Percentiles rank a stretch among this genome's conserved stretches.
These are phyloP conservation scores for Heliocybe sulcata DNA, from an alignment of 1,284 basidiomycete species.

Conservation along the genomic window DNA sequence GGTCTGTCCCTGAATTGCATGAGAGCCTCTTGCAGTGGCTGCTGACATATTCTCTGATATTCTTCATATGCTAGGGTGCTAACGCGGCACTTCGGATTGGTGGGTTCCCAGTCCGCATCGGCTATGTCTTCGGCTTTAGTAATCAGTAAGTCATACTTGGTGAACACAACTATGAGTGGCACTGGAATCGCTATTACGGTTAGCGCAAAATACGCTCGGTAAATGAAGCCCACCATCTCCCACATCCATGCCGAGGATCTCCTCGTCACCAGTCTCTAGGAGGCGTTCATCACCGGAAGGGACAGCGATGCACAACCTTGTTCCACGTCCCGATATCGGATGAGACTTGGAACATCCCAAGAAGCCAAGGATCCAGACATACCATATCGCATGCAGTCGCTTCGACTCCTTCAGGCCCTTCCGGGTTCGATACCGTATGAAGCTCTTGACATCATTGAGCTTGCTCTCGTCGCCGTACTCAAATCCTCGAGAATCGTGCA, in stretches of 20 bases:
- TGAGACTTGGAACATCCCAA: too few species aligned
- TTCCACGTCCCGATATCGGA: too few species aligned
- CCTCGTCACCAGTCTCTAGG: background rate
- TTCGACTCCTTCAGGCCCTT: background rate
- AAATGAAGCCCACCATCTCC: background rate
- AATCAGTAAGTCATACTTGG: background rate
- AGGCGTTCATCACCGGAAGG: background rate
- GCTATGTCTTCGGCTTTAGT: background rate
- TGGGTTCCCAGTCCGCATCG: background rate
- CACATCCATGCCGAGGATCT: background rate
- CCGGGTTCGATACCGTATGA: background rate
- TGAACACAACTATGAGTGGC: background rate
- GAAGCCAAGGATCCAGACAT: too few species aligned
- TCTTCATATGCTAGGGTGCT: background rate
- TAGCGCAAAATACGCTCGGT: background rate
- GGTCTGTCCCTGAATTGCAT: background rate
- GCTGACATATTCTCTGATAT: background rate
- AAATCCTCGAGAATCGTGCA: background rate
- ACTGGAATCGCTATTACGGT: background rate
- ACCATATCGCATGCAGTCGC: background rate
- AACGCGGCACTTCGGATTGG: background rate
- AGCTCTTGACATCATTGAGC: background rate
- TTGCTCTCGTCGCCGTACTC: background rate
- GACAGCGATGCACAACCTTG: background rate
- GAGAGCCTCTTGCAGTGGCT: background rate